Evolutionary conservation across 306 rosid species (phyloP).

Genomic region (Canavalia ensiformis): DNA sequence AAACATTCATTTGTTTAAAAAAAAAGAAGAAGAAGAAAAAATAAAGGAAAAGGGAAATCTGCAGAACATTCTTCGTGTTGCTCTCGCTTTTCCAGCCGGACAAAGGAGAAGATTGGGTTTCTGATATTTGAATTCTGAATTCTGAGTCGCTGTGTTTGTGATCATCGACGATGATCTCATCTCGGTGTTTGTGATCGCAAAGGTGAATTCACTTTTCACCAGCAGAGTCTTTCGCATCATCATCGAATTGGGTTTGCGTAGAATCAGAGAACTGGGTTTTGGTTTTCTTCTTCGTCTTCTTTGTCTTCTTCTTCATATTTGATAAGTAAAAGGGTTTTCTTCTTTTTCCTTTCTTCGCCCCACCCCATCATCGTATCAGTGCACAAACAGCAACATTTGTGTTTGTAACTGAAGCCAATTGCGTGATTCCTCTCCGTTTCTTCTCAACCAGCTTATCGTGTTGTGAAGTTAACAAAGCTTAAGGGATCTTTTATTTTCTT

Average conservation of each 20-base stretch:
- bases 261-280: conserved; percentile 45
- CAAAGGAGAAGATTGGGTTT: conserved; percentile 22
- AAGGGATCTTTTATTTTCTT: not conserved
- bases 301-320: conserved; percentile 36
- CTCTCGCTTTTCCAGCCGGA: conserved; percentile 37
- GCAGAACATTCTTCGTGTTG: conserved; percentile 51
- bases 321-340: conserved; percentile 48
- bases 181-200: conserved; percentile 45
- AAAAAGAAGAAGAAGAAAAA: not conserved
- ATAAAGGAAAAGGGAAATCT: conserved; percentile 45
- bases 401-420: conserved; percentile 1
- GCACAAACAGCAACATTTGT: conserved; percentile 26
- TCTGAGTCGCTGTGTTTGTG: conserved; percentile 11
- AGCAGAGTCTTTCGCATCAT: conserved; percentile 22
- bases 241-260: conserved; percentile 23
- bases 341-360: not conserved
- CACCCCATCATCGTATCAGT: not conserved
- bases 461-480: conserved; percentile 2
- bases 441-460: not conserved
- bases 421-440: not conserved
- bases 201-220: conserved; percentile 20
- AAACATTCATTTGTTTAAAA: too few relatives aligned
- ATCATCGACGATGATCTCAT: conserved; percentile 18
- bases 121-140: conserved; percentile 30
- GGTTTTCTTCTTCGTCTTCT: not conserved